Percentiles rank a stretch among this genome's conserved stretches.
These are phyloP conservation scores for Botryotinia narcissicola DNA, from an alignment of 2,329 filamentous ascomycete genomes.

Conservation along the genomic window DNA sequence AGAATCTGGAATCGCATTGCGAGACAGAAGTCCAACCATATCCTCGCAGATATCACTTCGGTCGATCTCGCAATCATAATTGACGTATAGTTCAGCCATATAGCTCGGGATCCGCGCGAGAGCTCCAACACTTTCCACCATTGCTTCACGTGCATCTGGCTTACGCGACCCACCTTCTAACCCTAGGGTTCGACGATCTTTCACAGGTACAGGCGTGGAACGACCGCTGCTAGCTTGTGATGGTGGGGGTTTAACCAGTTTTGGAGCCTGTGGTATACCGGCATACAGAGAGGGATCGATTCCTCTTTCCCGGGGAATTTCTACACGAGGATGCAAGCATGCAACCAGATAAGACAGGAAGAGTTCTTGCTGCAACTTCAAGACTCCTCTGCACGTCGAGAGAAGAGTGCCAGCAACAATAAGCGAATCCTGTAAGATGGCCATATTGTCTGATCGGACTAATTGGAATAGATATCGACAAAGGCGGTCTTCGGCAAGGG, in stretches of 20 bases:
- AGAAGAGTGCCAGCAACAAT: constrained; percentile 88
- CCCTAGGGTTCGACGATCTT: constrained; percentile 88
- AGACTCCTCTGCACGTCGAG: constrained; percentile 81
- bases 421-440: constrained; percentile 87
- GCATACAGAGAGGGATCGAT: constrained; percentile 92
- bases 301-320: constrained; percentile 84
- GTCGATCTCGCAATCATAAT: constrained; percentile 95
- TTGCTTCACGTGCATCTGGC: constrained; percentile 92
- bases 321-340: constrained; percentile 89
- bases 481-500: constrained; percentile 85
- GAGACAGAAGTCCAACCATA: constrained; percentile 85
- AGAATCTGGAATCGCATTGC: constrained; percentile 94
- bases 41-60: constrained; percentile 91
- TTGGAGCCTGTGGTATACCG: constrained; percentile 88
- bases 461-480: constrained; percentile 96
- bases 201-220: constrained; percentile 84
- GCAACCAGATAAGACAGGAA: constrained; percentile 93
- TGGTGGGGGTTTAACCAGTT: constrained; percentile 74
- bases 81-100: constrained; percentile 93
- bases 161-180: constrained; percentile 89
- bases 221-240: constrained; percentile 76
- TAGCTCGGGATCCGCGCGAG: constrained; percentile 90
- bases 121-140: constrained; percentile 95
- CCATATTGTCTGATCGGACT: constrained; percentile 93
- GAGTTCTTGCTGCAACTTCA: constrained; percentile 95